Conservation (phyloP, 495 filamentous ascomycete species). For the Penicillium roqueforti region DNA sequence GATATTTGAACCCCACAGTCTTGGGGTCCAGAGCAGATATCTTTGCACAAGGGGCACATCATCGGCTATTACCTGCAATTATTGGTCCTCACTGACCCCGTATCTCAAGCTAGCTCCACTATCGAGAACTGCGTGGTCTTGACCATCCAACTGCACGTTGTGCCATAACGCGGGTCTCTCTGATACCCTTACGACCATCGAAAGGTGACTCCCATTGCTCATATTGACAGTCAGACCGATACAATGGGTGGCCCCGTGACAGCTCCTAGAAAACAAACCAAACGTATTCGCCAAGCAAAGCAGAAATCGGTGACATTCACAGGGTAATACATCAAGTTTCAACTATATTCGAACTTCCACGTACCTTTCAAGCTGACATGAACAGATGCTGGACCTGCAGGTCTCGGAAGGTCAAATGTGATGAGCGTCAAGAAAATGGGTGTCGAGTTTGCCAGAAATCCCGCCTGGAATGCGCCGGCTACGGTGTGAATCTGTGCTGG, state of each 20-base stretch:
- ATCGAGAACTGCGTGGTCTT: background rate
- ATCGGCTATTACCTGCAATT: background rate
- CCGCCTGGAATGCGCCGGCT: constrained; percentile 5
- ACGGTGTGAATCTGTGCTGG: constrained; percentile 7
- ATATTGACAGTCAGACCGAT: background rate
- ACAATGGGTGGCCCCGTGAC: background rate
- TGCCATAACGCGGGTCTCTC: background rate
- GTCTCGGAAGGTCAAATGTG: constrained; percentile 12
- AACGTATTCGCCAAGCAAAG: background rate
- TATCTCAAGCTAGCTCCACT: background rate
- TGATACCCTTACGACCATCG: background rate
- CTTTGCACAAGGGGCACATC: background rate
- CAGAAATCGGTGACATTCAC: constrained; percentile 8
- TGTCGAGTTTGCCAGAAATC: constrained; percentile 8
- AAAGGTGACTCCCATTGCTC: background rate
- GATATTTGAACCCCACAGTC: no score
- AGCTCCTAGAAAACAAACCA: background rate
- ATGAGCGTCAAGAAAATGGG: constrained; percentile 7
- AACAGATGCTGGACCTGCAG: constrained; percentile 13
- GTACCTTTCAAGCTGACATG: background rate
- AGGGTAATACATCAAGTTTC: background rate
- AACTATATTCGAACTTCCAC: background rate
- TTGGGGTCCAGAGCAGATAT: no score
- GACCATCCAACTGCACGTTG: background rate
- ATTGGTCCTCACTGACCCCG: background rate